Conservation (phyloP, 1,284 basidiomycete species). For the Neolentinus lepideus region DNA sequence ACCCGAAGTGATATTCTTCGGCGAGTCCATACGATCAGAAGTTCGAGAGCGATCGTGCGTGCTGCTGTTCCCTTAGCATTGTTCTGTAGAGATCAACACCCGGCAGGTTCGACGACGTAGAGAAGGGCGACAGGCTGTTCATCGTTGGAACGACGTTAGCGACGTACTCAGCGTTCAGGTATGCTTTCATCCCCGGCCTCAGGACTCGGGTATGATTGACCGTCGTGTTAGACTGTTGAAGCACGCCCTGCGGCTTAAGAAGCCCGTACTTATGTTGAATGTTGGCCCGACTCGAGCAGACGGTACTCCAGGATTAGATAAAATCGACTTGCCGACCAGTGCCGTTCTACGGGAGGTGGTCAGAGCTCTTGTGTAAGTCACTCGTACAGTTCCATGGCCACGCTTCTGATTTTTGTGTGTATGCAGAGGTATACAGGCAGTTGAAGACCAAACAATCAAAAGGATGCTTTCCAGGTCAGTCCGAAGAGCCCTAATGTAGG, state of each 20-base stretch:
- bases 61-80: background rate
- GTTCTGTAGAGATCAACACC: background rate
- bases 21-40: constrained; percentile 66
- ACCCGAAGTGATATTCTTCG: constrained; percentile 85
- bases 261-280: constrained; percentile 78
- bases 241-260: constrained; percentile 67
- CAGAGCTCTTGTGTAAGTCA: constrained; percentile 44
- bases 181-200: background rate
- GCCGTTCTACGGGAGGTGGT: constrained; percentile 61
- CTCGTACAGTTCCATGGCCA: background rate
- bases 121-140: constrained; percentile 60
- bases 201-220: background rate
- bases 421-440: constrained; percentile 31
- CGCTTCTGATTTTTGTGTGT: background rate
- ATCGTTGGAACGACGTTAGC: constrained; percentile 86
- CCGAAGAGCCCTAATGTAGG: background rate
- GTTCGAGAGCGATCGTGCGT: constrained; percentile 69
- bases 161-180: constrained; percentile 89
- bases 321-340: constrained; percentile 71
- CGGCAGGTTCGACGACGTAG: constrained; percentile 53
- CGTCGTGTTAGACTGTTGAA: constrained; percentile 56
- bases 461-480: constrained; percentile 31
- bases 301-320: constrained; percentile 60
- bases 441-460: constrained; percentile 32
- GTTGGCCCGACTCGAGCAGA: constrained; percentile 85